Percentiles rank a stretch among this genome's conserved stretches.
These are phyloP conservation scores for Globisporangium alternatum DNA, from an alignment of 352 stramenopile species.

Conservation along the genomic window DNA sequence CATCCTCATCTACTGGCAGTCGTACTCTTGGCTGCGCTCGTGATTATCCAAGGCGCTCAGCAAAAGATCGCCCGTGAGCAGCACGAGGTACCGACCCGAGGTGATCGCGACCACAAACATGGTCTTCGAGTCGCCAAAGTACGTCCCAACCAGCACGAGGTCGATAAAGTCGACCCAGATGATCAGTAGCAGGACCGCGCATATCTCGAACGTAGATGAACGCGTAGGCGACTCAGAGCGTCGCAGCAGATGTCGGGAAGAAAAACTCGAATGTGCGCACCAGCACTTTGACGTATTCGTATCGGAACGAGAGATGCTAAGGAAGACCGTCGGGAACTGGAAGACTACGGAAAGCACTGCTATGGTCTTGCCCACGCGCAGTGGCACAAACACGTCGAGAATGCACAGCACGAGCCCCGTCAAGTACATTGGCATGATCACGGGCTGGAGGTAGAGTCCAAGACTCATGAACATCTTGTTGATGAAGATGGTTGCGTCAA, in stretches of 20 bases:
- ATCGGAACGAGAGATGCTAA: not conserved
- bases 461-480: slow-evolving; percentile 3
- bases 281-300: slow-evolving; percentile 9
- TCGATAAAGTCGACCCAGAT: slow-evolving; percentile 13
- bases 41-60: too few relatives aligned
- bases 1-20: too few relatives aligned
- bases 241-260: not conserved
- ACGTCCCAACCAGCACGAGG: slow-evolving; percentile 3
- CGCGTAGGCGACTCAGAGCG: not conserved
- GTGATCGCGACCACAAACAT: not conserved
- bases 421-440: not conserved
- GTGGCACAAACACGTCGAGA: not conserved
- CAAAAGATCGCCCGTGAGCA: not conserved
- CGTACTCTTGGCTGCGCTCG: too few relatives aligned
- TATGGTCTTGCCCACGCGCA: not conserved
- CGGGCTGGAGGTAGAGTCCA: not conserved
- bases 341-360: not conserved
- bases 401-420: not conserved
- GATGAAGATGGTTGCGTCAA: slow-evolving; percentile 3
- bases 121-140: not conserved
- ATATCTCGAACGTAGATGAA: not conserved
- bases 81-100: not conserved
- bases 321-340: not conserved
- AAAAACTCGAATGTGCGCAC: slow-evolving; percentile 7
- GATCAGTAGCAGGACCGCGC: slow-evolving; percentile 1